Conservation (phyloP, 257 asterid species). For the Ehretia macrophylla region DNA sequence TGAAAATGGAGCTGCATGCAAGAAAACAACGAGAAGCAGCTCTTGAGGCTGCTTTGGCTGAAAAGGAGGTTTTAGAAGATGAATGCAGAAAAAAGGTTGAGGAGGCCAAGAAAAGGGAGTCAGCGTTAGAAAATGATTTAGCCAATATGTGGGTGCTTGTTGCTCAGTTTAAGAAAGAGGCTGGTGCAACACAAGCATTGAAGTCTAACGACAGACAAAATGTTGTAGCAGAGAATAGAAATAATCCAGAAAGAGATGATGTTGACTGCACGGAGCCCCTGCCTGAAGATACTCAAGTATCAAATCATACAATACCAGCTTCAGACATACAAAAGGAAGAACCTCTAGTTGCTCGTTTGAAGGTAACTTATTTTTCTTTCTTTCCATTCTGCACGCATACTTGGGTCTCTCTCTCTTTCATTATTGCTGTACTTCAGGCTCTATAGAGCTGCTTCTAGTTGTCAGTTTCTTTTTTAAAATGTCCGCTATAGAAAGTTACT, state of each 20-base stretch:
- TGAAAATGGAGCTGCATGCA: slow-evolving; percentile 84
- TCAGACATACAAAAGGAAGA: slow-evolving; percentile 55
- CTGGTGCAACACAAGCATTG: slow-evolving; percentile 33
- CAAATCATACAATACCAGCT: slow-evolving; percentile 32
- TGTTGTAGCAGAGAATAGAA: slow-evolving; percentile 27
- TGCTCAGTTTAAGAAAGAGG: slow-evolving; percentile 88
- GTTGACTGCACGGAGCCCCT: slow-evolving; percentile 32
- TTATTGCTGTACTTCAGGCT: slow-evolving; percentile 3
- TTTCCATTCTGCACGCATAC: slow-evolving; percentile 9
- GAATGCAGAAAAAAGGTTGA: slow-evolving; percentile 75
- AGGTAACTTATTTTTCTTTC: slow-evolving; percentile 38
- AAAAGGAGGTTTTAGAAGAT: slow-evolving; percentile 74
- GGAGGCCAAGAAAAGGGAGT: slow-evolving; percentile 86
- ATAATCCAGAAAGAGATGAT: slow-evolving; percentile 36
- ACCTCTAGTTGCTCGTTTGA: slow-evolving; percentile 82
- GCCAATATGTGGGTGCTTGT: slow-evolving; percentile 99
- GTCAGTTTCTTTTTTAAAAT: not conserved
- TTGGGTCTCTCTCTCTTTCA: not conserved
- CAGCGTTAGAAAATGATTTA: slow-evolving; percentile 84
- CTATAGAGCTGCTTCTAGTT: slow-evolving; percentile 4
- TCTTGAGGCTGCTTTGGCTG: slow-evolving; percentile 88
- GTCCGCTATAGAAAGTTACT: not conserved
- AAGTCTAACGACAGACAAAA: slow-evolving; percentile 34
- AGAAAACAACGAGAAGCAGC: slow-evolving; percentile 79
- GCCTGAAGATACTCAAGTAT: slow-evolving; percentile 28